A percentile compares a stretch with the other conserved stretches of the same genome.
Conservation (phyloP, 352 stramenopile genomes). For the Plasmopara viticola region DNA sequence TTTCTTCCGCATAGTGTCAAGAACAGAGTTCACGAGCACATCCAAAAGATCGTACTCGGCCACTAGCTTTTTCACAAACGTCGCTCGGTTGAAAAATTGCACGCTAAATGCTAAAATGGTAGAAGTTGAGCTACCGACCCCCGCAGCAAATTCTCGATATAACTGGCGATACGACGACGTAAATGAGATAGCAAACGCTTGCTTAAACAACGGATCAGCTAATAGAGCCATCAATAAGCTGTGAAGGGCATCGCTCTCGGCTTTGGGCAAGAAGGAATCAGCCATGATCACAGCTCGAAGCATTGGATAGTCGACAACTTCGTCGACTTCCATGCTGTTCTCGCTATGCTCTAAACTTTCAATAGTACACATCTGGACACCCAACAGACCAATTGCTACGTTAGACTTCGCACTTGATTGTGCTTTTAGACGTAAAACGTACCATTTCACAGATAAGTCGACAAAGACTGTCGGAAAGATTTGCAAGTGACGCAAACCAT, state of each 20-base stretch:
- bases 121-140: conserved; percentile 75
- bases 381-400: conserved; percentile 3
- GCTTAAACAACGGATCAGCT: conserved; percentile 95
- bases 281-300: conserved; percentile 78
- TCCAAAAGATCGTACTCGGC: conserved; percentile 66
- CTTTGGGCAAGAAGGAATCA: conserved; percentile 78
- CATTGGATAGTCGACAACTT: conserved; percentile 44
- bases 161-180: conserved; percentile 89
- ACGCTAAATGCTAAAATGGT: conserved; percentile 92
- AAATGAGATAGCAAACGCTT: conserved; percentile 92
- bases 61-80: conserved; percentile 90
- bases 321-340: conserved; percentile 35
- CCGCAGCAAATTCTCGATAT: conserved; percentile 69
- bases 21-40: conserved; percentile 59
- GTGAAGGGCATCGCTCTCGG: conserved; percentile 78
- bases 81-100: conserved; percentile 98
- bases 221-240: conserved; percentile 94
- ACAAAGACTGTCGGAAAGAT: conserved; percentile 74
- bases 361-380: conserved; percentile 29
- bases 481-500: conserved; percentile 77
- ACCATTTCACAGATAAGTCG: conserved; percentile 80
- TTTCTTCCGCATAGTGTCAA: conserved; percentile 65
- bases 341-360: conserved; percentile 31
- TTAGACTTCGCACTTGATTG: conserved; percentile 4
- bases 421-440: background rate